Base-by-base conservation (phyloP, 106 monocot genomes). In the Acorus gramineus region DNA sequence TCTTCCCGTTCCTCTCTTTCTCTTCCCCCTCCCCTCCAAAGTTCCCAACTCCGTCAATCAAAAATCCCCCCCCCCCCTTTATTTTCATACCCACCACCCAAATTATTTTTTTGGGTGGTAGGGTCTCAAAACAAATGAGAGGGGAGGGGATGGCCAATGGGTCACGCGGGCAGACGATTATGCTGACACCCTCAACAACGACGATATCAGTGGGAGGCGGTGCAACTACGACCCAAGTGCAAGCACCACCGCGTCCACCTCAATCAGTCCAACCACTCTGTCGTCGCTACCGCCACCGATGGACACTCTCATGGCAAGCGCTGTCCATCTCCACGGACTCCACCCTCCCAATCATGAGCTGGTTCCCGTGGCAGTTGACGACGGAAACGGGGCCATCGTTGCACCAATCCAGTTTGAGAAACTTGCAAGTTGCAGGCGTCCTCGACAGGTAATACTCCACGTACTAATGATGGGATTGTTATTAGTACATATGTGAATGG, bases 321-420 rank as follows among this genome's bases (percentile, higher is more conserved):
- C 66, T 67, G 2, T 62, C 73, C 11, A 80, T 53, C 46, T 63
- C 64, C n/a, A 90, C 80, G 6, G 60, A 56, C 68, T 69, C 73
- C 56, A 80, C 81, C 61, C 86, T 84, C 52, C 76, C 93, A 52
- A 68, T 73, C 53, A 93, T 58, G 46, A 86, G 70, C 47, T 90
- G 63, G 42, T 76, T 74, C 3, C 71, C 74, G 46, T 67, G 52
- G 3, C 13, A 46, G 46, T 65, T 70, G 66, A 89, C 84, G 48
- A 66, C 13, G 47, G 69, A 68, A 67, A 89, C 59, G 49, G 86
- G 73, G 11, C 78, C 66, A 42, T 60, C 71, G 63, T 91, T 81
- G 75, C 86, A 94, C 93, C 93, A 89, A 62, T 94, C 89, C 67
- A 94, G 84, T 47, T 86, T 89, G 12, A 94, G 86, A 77, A 94